phyloP scores from a whole-genome alignment of 345 rosid genomes.

The Mercurialis annua region DNA sequence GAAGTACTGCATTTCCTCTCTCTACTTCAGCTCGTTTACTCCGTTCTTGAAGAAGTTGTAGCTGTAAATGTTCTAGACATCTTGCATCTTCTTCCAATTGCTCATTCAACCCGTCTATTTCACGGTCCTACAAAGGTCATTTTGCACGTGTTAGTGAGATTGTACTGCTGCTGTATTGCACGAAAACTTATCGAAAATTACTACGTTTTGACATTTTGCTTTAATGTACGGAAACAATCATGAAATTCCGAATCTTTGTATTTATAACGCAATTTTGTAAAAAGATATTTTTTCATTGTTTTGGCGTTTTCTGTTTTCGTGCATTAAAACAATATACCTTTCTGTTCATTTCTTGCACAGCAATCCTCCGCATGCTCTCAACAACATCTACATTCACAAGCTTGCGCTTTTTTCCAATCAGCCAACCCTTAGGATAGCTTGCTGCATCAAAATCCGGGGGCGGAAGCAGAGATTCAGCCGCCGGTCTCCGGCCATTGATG shows the following conservation, averaged over 20 bases:
- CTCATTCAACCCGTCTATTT: conserved; percentile 82
- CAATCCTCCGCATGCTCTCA: conserved; percentile 95
- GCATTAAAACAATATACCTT: conserved; percentile 47
- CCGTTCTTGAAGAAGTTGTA: conserved; percentile 75
- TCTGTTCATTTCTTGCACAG: conserved; percentile 93
- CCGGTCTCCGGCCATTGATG: conserved; percentile 42
- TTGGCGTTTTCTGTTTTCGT: neutral
- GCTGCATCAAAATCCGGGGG: conserved; percentile 90
- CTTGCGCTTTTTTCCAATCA: conserved; percentile 90
- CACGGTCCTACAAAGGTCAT: conserved; percentile 97
- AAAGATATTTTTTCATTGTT: neutral
- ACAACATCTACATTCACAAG: conserved; percentile 91
- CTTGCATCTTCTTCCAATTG: conserved; percentile 85
- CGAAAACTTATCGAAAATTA: too few species aligned
- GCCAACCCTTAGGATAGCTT: conserved; percentile 85
- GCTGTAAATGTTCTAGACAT: conserved; percentile 77
- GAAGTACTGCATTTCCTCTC: conserved; percentile 73
- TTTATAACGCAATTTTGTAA: too few species aligned
- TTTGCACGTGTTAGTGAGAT: too few species aligned
- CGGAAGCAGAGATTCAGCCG: conserved; percentile 73
- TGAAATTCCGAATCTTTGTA: too few species aligned
- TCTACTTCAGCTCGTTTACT: conserved; percentile 73
- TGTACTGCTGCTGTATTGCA: too few species aligned
- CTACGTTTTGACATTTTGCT: too few species aligned
- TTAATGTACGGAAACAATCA: too few species aligned